These are phyloP conservation scores for Candida coleopterorum DNA, from an alignment of 805 yeast genomes.

Conservation along the genomic window DNA sequence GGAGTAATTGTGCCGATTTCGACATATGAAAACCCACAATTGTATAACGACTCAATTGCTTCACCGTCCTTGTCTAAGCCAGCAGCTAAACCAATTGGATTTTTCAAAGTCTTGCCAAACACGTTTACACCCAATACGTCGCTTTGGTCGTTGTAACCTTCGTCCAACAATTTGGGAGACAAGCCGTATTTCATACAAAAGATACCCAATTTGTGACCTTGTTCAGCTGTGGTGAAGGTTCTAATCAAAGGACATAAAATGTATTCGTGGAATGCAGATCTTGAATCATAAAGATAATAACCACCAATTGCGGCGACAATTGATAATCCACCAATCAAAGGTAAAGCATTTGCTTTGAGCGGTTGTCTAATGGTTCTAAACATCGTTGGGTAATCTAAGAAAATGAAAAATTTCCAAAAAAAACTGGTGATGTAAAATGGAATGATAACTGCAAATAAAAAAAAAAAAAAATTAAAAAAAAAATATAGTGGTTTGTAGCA, in stretches of 20 bases:
- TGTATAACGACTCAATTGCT: slow-evolving; percentile 75
- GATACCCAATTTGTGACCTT: slow-evolving; percentile 77
- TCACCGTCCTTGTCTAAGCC: slow-evolving; percentile 94
- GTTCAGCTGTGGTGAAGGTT: slow-evolving; percentile 70
- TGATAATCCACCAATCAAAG: slow-evolving; percentile 15
- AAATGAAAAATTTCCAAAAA: no score
- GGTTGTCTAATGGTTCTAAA: no score
- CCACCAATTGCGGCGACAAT: slow-evolving; percentile 39
- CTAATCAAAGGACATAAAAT: slow-evolving; percentile 75
- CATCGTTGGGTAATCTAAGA: no score
- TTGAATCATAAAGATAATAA: slow-evolving; percentile 64
- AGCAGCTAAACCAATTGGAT: slow-evolving; percentile 92
- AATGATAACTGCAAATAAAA: background rate
- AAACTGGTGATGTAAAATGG: slow-evolving; percentile 5
- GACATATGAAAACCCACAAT: slow-evolving; percentile 80
- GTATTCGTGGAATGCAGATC: slow-evolving; percentile 80
- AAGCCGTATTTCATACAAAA: slow-evolving; percentile 63
- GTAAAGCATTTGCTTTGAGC: slow-evolving; percentile 14
- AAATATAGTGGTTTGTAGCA: slow-evolving; percentile 6
- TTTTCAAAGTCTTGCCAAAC: slow-evolving; percentile 61
- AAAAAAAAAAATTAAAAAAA: background rate
- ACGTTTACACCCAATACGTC: slow-evolving; percentile 51
- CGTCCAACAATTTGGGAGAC: slow-evolving; percentile 55
- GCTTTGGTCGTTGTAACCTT: slow-evolving; percentile 38
- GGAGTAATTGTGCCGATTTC: slow-evolving; percentile 95